phyloP scores from a whole-genome alignment of 164 flowering plant genomes.

The Cinnamomum chago region DNA sequence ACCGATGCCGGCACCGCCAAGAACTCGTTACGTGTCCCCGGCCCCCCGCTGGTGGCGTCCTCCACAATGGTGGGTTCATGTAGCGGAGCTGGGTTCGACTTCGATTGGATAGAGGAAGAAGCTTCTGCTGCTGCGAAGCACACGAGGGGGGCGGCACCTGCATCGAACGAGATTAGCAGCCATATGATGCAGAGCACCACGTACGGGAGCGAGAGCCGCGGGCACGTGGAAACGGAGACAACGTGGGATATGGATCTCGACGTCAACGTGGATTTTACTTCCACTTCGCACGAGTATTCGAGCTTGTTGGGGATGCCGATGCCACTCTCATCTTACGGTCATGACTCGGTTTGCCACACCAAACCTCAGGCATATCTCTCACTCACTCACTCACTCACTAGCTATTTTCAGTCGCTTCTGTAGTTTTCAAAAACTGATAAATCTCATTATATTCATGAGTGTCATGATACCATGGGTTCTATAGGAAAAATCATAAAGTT shows the following conservation, averaged over 20 bases:
- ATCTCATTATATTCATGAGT: too few relatives aligned
- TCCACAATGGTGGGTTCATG: constrained; percentile 49
- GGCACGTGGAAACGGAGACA: constrained; percentile 31
- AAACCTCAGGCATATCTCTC: constrained; percentile 32
- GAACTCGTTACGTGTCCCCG: constrained; percentile 17
- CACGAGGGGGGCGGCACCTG: constrained; percentile 28
- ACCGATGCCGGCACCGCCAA: constrained; percentile 8
- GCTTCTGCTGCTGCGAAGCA: constrained; percentile 13
- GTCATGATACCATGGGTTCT: too few relatives aligned
- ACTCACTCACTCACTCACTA: too few relatives aligned
- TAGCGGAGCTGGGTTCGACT: constrained; percentile 17
- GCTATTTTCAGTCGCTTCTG: neutral
- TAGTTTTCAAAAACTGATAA: too few relatives aligned
- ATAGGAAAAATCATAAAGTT: too few relatives aligned
- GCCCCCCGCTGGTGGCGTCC: constrained; percentile 15
- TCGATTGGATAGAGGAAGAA: neutral
- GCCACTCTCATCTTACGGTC: constrained; percentile 27
- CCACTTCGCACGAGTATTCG: constrained; percentile 55
- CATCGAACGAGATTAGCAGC: constrained; percentile 31
- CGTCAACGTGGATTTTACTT: constrained; percentile 27
- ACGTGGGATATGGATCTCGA: constrained; percentile 45
- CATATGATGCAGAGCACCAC: too few relatives aligned
- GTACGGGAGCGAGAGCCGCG: constrained; percentile 18
- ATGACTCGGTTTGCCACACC: constrained; percentile 60
- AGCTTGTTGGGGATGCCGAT: constrained; percentile 30